Percentiles rank a stretch among this genome's conserved stretches.
Conservation (phyloP, 2,329 filamentous ascomycete genomes). For the Nakataea oryzae region DNA sequence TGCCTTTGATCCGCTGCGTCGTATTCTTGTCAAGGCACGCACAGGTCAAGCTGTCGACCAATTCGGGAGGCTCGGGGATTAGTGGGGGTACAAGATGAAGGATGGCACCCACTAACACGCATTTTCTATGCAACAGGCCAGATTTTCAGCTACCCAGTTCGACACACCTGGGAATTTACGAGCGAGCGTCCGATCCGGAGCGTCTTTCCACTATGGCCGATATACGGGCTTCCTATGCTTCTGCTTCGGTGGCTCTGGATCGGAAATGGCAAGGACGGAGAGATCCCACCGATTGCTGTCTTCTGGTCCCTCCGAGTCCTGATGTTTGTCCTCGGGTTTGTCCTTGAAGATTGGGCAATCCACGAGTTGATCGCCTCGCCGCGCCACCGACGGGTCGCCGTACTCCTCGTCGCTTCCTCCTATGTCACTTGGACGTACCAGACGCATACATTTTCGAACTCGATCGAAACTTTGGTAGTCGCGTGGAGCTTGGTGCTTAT, state of each 20-base stretch:
- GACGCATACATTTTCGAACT: conserved; percentile 97
- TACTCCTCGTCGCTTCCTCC: conserved; percentile 82
- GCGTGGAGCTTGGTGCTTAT: conserved; percentile 91
- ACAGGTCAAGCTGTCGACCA: neutral
- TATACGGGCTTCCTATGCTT: conserved; percentile 90
- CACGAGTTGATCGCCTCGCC: conserved; percentile 78
- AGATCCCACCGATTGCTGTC: conserved; percentile 72
- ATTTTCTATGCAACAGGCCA: conserved; percentile 47
- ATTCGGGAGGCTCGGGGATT: neutral
- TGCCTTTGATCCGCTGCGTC: neutral
- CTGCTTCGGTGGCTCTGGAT: conserved; percentile 87
- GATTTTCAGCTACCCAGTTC: conserved; percentile 85
- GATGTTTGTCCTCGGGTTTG: conserved; percentile 94
- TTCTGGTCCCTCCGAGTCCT: conserved; percentile 82
- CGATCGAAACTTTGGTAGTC: conserved; percentile 85
- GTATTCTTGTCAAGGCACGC: neutral
- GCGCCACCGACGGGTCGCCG: conserved; percentile 59
- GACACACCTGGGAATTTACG: conserved; percentile 93
- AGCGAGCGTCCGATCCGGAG: conserved; percentile 81
- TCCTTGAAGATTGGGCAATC: conserved; percentile 95
- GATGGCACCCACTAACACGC: neutral
- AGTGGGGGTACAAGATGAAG: neutral
- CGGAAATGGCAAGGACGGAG: conserved; percentile 65
- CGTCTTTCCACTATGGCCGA: conserved; percentile 91
- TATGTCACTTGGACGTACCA: conserved; percentile 99